phyloP scores from a whole-genome alignment of 768 basidiomycete genomes.

The Lentinus brumalis region DNA sequence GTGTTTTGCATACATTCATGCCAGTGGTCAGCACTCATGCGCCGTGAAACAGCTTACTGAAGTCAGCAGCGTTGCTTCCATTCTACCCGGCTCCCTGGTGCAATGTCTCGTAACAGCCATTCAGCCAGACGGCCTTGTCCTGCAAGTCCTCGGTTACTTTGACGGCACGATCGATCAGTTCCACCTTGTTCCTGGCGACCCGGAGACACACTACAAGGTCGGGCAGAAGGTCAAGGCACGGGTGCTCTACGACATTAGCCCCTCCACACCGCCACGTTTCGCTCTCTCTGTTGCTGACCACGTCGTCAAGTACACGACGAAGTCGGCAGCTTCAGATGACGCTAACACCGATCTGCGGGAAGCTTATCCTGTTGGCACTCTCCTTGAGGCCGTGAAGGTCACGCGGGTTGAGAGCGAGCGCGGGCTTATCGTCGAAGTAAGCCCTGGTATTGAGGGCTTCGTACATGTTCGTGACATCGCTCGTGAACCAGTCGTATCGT shows the following conservation, averaged over 20 bases:
- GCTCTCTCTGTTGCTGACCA: slow-evolving; percentile 78
- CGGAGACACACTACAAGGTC: slow-evolving; percentile 51
- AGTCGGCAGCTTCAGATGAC: slow-evolving; percentile 27
- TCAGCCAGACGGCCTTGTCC: slow-evolving; percentile 71
- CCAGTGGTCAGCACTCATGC: background rate
- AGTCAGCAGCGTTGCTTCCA: slow-evolving; percentile 72
- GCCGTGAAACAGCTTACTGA: slow-evolving; percentile 59
- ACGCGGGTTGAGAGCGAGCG: slow-evolving; percentile 76
- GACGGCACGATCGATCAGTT: slow-evolving; percentile 85
- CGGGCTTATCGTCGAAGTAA: slow-evolving; percentile 73
- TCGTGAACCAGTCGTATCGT: slow-evolving; percentile 2
- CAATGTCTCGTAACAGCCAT: slow-evolving; percentile 80
- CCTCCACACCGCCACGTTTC: slow-evolving; percentile 75
- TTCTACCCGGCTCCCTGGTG: slow-evolving; percentile 86
- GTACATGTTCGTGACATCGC: slow-evolving; percentile 67
- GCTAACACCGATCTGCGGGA: slow-evolving; percentile 44
- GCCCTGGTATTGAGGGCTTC: slow-evolving; percentile 71
- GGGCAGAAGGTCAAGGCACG: slow-evolving; percentile 83
- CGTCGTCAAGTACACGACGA: slow-evolving; percentile 56
- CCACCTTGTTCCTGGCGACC: slow-evolving; percentile 58
- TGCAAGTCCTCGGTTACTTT: slow-evolving; percentile 91
- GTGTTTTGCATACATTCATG: slow-evolving; percentile 25
- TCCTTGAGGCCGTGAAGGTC: slow-evolving; percentile 75
- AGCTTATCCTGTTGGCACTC: slow-evolving; percentile 72
- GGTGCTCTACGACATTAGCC: slow-evolving; percentile 77